phyloP scores from a whole-genome alignment of 306 rosid species.

The Pueraria montana region DNA sequence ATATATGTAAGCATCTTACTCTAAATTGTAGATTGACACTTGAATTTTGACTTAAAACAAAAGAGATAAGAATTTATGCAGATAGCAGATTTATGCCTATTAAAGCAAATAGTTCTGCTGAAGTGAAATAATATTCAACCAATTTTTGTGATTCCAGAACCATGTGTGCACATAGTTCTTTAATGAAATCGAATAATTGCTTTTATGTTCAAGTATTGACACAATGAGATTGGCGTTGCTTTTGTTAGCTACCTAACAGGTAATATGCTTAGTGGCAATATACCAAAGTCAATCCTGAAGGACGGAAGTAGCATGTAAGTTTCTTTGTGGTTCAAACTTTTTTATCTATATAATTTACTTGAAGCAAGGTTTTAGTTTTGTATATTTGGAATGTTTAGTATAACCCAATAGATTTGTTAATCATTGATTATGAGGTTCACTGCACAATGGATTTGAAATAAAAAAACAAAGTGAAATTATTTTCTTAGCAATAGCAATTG shows the following conservation, averaged over 20 bases:
- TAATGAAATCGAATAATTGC: neutral
- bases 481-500: conserved; percentile 7
- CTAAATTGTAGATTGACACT: conserved; percentile 10
- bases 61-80: neutral
- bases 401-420: neutral
- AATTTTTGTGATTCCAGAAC: conserved; percentile 14
- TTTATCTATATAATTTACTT: neutral
- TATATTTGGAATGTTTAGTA: conserved; percentile 11
- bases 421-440: conserved; percentile 1
- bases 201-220: conserved; percentile 32
- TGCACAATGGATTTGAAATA: neutral
- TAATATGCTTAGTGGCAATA: conserved; percentile 70
- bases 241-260: conserved; percentile 74
- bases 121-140: conserved; percentile 6
- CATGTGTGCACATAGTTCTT: neutral
- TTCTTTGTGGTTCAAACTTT: conserved; percentile 27
- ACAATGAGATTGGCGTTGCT: conserved; percentile 36
- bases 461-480: neutral
- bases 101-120: neutral
- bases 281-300: conserved; percentile 66
- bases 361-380: neutral
- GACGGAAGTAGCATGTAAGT: conserved; percentile 80
- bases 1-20: conserved; percentile 67
- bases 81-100: neutral
- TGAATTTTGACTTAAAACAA: conserved; percentile 8